These are phyloP conservation scores for Oenanthe sinensis DNA, from an alignment of 129 eudicot genomes.

Conservation along the genomic window DNA sequence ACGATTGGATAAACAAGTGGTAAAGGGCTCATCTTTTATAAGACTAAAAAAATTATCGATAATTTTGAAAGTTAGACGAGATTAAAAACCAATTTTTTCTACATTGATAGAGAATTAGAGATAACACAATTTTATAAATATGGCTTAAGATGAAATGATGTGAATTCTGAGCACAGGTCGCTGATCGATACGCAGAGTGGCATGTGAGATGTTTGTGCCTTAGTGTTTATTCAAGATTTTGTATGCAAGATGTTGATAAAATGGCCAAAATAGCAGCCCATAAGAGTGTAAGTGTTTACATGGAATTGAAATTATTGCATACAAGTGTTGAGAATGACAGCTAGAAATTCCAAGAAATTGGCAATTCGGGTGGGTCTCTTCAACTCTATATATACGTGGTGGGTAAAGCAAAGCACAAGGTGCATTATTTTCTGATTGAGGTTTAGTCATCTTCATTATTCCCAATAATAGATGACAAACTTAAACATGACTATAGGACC, in stretches of 20 bases:
- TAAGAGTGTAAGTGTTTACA: neutral
- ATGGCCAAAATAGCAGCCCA: neutral
- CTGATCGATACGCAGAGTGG: neutral
- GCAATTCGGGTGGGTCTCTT: neutral
- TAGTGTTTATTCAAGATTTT: neutral
- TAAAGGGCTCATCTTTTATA: too few species aligned
- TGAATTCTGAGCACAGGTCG: neutral
- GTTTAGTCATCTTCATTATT: too few species aligned
- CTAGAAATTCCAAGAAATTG: neutral
- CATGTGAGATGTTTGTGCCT: conserved; percentile 1
- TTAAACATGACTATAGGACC: too few species aligned
- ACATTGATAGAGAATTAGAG: too few species aligned
- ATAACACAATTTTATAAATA: neutral
- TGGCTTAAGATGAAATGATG: neutral
- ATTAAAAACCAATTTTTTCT: too few species aligned
- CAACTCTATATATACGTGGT: neutral
- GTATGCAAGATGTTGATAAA: neutral
- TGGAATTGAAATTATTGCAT: neutral
- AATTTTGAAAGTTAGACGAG: too few species aligned
- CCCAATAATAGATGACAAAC: too few species aligned
- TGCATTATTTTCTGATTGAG: neutral
- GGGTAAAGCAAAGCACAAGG: neutral
- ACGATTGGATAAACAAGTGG: too few species aligned
- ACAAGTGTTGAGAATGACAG: neutral
- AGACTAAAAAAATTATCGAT: too few species aligned